Percentiles rank a stretch among this genome's conserved stretches.
phyloP scores from a whole-genome alignment of 1,139 yeast genomes.

The Kurtzmaniella quercitrusa region DNA sequence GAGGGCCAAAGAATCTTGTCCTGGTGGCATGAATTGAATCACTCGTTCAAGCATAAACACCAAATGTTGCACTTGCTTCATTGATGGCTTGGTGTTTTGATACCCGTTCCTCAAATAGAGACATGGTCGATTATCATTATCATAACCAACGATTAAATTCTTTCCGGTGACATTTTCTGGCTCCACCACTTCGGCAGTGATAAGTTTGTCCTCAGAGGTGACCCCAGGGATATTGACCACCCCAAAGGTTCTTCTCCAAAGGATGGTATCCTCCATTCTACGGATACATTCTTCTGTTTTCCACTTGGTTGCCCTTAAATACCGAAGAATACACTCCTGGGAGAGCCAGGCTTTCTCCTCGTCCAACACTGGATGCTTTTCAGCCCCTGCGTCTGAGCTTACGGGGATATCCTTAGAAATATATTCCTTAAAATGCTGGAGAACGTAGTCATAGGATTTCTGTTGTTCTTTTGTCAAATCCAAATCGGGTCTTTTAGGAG shows the following conservation, averaged over 20 bases:
- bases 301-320: slow-evolving; percentile 92
- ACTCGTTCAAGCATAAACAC: slow-evolving; percentile 89
- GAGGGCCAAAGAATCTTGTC: slow-evolving; percentile 88
- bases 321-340: slow-evolving; percentile 81
- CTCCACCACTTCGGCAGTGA: slow-evolving; percentile 61
- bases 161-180: slow-evolving; percentile 85
- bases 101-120: slow-evolving; percentile 86
- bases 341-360: slow-evolving; percentile 88
- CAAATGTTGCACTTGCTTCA: slow-evolving; percentile 86
- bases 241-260: slow-evolving; percentile 94
- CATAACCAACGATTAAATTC: slow-evolving; percentile 83
- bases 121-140: slow-evolving; percentile 85
- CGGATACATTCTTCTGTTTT: slow-evolving; percentile 61
- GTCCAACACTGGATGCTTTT: slow-evolving; percentile 24
- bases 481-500: slow-evolving; percentile 26
- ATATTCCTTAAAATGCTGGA: slow-evolving; percentile 20
- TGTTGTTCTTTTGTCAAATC: slow-evolving; percentile 27
- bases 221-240: slow-evolving; percentile 53
- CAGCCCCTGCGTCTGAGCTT: slow-evolving; percentile 17
- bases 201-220: slow-evolving; percentile 35
- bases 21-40: slow-evolving; percentile 91
- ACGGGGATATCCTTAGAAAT: slow-evolving; percentile 20
- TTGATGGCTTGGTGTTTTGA: slow-evolving; percentile 85
- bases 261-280: slow-evolving; percentile 69
- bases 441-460: slow-evolving; percentile 23